Evolutionary conservation across 2,329 filamentous ascomycete species (phyloP).

Genomic region (Byssothecium circinans): DNA sequence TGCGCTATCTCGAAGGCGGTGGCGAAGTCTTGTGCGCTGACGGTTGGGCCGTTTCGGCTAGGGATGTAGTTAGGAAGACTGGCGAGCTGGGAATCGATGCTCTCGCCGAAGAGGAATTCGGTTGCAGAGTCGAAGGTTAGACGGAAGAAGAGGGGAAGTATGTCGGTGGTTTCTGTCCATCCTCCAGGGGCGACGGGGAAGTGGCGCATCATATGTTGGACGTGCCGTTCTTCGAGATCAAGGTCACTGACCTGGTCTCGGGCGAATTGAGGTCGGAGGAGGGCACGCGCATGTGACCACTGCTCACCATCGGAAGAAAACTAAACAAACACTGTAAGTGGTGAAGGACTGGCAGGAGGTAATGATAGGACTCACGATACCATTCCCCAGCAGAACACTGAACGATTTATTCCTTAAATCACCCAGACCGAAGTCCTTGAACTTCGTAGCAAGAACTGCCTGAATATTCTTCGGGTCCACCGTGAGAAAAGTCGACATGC

Average conservation of each 20-base stretch:
- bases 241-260: slow-evolving; percentile 38
- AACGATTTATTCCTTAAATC: slow-evolving; percentile 41
- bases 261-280: slow-evolving; percentile 43
- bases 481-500: slow-evolving; percentile 29
- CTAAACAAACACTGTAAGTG: slow-evolving; percentile 13
- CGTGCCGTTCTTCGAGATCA: slow-evolving; percentile 33
- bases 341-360: neutral
- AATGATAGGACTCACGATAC: slow-evolving; percentile 31
- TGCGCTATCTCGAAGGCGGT: slow-evolving; percentile 28
- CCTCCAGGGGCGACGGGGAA: slow-evolving; percentile 20
- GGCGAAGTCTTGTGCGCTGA: slow-evolving; percentile 27
- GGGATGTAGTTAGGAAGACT: slow-evolving; percentile 22
- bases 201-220: slow-evolving; percentile 39
- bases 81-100: slow-evolving; percentile 32
- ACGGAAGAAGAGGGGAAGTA: slow-evolving; percentile 45
- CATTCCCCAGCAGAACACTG: slow-evolving; percentile 44
- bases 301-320: slow-evolving; percentile 33
- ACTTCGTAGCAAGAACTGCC: slow-evolving; percentile 47
- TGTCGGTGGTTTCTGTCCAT: slow-evolving; percentile 34
- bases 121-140: slow-evolving; percentile 44
- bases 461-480: slow-evolving; percentile 51
- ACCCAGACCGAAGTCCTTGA: slow-evolving; percentile 50
- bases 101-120: slow-evolving; percentile 43
- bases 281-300: slow-evolving; percentile 36
- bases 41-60: slow-evolving; percentile 8